Base-by-base conservation (phyloP, 2,329 filamentous ascomycete species). In the Fusarium begoniae region DNA sequence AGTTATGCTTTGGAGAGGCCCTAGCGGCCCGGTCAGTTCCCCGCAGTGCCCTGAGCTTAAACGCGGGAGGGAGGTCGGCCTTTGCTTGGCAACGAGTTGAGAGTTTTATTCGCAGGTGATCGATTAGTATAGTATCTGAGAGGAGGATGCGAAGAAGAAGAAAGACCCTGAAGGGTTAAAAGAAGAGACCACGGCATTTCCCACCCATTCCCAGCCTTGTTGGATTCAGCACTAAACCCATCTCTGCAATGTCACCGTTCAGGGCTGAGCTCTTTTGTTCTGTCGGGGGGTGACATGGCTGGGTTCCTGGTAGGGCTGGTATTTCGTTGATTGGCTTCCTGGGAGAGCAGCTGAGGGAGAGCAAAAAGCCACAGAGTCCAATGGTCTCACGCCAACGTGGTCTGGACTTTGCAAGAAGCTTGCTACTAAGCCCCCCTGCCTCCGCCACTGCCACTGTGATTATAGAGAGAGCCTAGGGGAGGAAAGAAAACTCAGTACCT, bases 1-100 rank as follows among this genome's bases (percentile, higher is more conserved):
- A 64, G 37, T 40, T 48, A 37, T 24, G 26, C 38, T 41, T 50
- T 45, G 24, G 61, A 50, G 57, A 73, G 63, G 58, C 69, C 72
- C 72, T 68, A 62, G 64, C 62, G 62, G 72, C 67, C 67, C 71
- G 67, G 47, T 69, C 51, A 53, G 63, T 74, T 69, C 71, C 71
- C 72, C 72, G 71, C 72, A 74, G 55, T 59, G 61, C 44, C 59
- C 59, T 70, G 48, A 56, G 51, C 69, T 63, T 62, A 61, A 68
- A 18, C 54, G 53, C 59, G 41, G 30, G 40, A 56, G 28, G 28
- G 35, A 56, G 38, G 40, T 35, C 48, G 32, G 41, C 35, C 41
- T 59, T 35, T 40, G 41, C 53, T 55, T 51, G 47, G 43, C 48
- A 37, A 28, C 55, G 28, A 18, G n/a, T 58, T 58, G 24, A n/a